Evolutionary conservation across 495 filamentous ascomycete genomes (phyloP), one percentile per base, ranked within the genome.

Genomic region (Lophiostoma macrostomum): DNA sequence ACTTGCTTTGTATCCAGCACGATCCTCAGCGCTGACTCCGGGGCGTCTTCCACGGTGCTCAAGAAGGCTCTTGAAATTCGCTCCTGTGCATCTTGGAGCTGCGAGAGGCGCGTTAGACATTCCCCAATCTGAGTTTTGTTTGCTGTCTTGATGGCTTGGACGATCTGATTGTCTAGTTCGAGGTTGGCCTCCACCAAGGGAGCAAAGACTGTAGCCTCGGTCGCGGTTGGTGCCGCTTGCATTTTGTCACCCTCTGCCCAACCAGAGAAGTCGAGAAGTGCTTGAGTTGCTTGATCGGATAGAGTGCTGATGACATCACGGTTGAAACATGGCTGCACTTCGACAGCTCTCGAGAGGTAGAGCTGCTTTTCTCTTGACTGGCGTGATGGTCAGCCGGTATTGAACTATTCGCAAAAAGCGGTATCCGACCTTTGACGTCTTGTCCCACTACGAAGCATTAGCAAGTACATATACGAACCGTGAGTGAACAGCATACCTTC

Each of bases 301-400:
- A 97, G 78, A 56, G 95, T 91, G 64, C 91, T 94, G 60, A 98
- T 93, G 55, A 97, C 87, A 53, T 95, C 85, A 30, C 90, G 80
- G 69, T 97, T 97, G 77, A 98, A 98, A 68, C 91, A 96, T 1
- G 93, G 94, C 64, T 96, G 93, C 39, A 96, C 90, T 70, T 98
- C 93, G 42, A 97, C 91, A 10, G 94, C 93, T 14, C 93, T 81
- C 10, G 93, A 91, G 27, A 98, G 83, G 65, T 96, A 97, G 19
- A 97, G 76, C 71, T 97, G 94, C 67, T 98, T 98, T 57, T 91
- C 96, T 64, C 90, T 89, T 46, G 93, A 97, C 80, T 86, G 64
- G 68, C 60, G 69, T 60, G 49, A 52, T 59, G 42, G 63, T 60
- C 58, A 63, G 48, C 39, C 35, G 47, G 48, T 36, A 45, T 43